Conservation (phyloP, 148 eudicot species). For the Vaccinium corymbosum region DNA sequence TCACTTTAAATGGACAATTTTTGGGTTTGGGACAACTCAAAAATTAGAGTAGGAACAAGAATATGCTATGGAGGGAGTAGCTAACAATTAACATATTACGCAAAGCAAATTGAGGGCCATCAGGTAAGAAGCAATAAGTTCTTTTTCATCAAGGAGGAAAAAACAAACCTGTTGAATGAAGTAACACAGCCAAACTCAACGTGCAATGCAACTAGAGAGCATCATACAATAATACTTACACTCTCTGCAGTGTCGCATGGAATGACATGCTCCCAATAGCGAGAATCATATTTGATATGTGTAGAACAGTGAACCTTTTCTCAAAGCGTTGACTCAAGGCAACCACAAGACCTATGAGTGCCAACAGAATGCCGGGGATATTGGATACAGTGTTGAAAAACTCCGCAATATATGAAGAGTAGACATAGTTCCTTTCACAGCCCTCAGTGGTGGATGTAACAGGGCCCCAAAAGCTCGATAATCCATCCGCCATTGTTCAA, state of each 20-base stretch:
- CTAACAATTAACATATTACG: background rate
- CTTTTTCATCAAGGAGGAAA: background rate
- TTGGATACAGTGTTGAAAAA: conserved; percentile 76
- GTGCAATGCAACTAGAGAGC: background rate
- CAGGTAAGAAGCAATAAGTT: background rate
- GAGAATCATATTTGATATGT: conserved; percentile 72
- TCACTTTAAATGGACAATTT: background rate
- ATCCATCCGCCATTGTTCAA: conserved; percentile 54
- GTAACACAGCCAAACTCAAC: background rate
- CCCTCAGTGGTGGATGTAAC: conserved; percentile 78
- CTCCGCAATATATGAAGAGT: conserved; percentile 76
- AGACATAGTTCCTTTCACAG: conserved; percentile 69
- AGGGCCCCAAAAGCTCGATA: conserved; percentile 87
- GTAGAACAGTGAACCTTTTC: conserved; percentile 78
- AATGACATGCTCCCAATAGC: conserved; percentile 78
- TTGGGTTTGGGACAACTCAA: background rate
- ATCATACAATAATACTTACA: conserved; percentile 43
- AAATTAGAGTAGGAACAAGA: background rate
- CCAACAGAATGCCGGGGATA: conserved; percentile 61
- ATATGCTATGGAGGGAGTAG: background rate
- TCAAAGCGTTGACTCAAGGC: conserved; percentile 74
- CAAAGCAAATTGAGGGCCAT: background rate
- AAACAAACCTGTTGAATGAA: background rate
- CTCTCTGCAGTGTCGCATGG: conserved; percentile 70
- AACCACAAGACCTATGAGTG: conserved; percentile 68